A percentile compares a stretch with the other conserved stretches of the same genome.
These are phyloP conservation scores for Iris pallida DNA, from an alignment of 116 monocot species.

Conservation along the genomic window DNA sequence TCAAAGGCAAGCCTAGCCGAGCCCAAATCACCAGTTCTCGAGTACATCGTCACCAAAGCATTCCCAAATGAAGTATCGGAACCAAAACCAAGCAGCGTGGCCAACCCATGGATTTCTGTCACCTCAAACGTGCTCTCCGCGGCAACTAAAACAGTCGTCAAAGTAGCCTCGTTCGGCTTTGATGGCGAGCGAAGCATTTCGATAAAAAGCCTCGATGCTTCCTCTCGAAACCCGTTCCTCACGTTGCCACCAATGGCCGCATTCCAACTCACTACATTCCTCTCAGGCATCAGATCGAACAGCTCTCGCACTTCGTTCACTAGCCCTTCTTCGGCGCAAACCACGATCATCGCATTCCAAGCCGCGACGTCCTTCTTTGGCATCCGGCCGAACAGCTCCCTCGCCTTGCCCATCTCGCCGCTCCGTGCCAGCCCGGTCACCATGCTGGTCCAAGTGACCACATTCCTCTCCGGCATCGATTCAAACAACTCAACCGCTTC, in stretches of 20 bases:
- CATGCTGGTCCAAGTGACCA: conserved; percentile 46
- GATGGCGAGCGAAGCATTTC: conserved; percentile 21
- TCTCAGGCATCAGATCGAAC: conserved; percentile 28
- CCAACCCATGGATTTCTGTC: conserved; percentile 22
- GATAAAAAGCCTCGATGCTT: conserved; percentile 22
- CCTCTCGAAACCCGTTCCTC: conserved; percentile 15
- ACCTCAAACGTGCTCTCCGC: conserved; percentile 13
- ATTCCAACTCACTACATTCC: conserved; percentile 41
- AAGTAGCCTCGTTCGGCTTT: conserved; percentile 22
- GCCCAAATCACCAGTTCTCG: conserved; percentile 26
- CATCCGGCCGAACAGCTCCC: conserved; percentile 31
- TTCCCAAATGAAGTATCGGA: conserved; percentile 25
- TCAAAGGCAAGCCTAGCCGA: conserved; percentile 29
- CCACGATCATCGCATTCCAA: conserved; percentile 49
- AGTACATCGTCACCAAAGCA: conserved; percentile 43
- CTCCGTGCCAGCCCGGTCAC: conserved; percentile 36
- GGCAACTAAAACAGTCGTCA: conserved; percentile 30
- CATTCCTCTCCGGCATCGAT: conserved; percentile 30
- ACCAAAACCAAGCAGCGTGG: conserved; percentile 17
- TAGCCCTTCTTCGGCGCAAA: conserved; percentile 18
- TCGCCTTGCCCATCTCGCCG: conserved; percentile 21
- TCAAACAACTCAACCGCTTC: conserved; percentile 27
- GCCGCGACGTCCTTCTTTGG: conserved; percentile 35
- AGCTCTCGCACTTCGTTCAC: conserved; percentile 22
- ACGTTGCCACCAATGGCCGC: conserved; percentile 33